These are phyloP conservation scores for Aspergillus steynii DNA, from an alignment of 495 filamentous ascomycete genomes.

Conservation along the genomic window DNA sequence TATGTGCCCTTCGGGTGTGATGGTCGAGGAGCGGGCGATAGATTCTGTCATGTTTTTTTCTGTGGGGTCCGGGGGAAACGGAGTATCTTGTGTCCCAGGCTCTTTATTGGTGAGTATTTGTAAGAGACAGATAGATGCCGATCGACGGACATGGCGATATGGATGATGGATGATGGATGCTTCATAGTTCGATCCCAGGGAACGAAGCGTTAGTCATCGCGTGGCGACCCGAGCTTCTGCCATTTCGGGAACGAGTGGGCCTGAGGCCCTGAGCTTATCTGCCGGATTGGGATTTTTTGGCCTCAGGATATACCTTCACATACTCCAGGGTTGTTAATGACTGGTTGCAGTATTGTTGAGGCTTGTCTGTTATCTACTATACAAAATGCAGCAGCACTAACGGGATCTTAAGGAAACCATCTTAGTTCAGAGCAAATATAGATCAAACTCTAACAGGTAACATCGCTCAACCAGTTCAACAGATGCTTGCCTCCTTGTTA, in stretches of 20 bases:
- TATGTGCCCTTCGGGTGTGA: slow-evolving; percentile 4
- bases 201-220: too few species aligned
- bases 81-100: not conserved
- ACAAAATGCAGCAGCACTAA: too few species aligned
- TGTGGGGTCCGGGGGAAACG: not conserved
- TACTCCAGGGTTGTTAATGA: not conserved
- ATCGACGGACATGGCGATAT: too few species aligned
- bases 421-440: not conserved
- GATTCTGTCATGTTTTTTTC: not conserved
- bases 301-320: not conserved
- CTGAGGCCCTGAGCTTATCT: slow-evolving; percentile 14
- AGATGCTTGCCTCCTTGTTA: too few species aligned
- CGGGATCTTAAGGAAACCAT: too few species aligned
- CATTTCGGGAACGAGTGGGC: slow-evolving; percentile 11
- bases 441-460: not conserved
- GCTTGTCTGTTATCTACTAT: not conserved
- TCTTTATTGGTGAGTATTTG: not conserved
- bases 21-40: not conserved
- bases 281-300: not conserved
- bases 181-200: not conserved
- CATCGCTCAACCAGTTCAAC: too few species aligned
- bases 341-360: not conserved
- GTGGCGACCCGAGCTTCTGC: not conserved
- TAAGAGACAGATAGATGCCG: too few species aligned
- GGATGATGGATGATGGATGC: too few species aligned